Evolutionary conservation across 192 early-diverging fungal genomes (phyloP).

Genomic region (Coemansia sp.): DNA sequence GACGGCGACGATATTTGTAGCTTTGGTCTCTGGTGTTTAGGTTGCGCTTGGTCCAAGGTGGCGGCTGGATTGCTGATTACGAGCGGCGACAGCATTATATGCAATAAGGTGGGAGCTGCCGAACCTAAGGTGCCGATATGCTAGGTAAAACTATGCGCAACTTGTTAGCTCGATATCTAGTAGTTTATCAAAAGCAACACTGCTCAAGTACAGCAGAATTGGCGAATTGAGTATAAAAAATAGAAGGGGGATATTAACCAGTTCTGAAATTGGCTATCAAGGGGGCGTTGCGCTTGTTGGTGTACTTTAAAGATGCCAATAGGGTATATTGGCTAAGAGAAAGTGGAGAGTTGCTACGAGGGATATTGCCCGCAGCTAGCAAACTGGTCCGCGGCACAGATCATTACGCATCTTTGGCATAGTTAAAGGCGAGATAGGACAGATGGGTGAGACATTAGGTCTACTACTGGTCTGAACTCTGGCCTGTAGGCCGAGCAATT

Average conservation of each 20-base stretch:
- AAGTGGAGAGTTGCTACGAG: background rate
- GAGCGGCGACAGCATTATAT: conserved; percentile 1
- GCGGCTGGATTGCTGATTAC: conserved; percentile 1
- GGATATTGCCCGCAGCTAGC: background rate
- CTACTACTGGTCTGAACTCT: conserved; percentile 8
- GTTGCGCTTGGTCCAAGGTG: background rate
- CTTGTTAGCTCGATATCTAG: background rate
- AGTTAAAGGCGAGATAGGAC: background rate
- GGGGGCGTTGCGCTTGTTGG: background rate
- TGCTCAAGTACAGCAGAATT: background rate
- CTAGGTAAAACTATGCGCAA: background rate
- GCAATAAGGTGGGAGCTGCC: background rate
- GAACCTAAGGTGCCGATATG: background rate
- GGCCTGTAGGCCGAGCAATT: background rate
- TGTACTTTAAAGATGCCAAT: background rate
- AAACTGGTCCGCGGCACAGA: background rate
- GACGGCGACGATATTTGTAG: background rate
- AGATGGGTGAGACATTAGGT: background rate
- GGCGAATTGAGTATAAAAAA: background rate
- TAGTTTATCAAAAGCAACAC: background rate
- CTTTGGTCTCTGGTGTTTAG: background rate
- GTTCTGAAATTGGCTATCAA: background rate
- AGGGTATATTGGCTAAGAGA: background rate
- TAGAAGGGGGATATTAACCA: background rate
- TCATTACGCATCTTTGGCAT: background rate